Conservation (phyloP, 495 filamentous ascomycete genomes). For the Aspergillus homomorphus region DNA sequence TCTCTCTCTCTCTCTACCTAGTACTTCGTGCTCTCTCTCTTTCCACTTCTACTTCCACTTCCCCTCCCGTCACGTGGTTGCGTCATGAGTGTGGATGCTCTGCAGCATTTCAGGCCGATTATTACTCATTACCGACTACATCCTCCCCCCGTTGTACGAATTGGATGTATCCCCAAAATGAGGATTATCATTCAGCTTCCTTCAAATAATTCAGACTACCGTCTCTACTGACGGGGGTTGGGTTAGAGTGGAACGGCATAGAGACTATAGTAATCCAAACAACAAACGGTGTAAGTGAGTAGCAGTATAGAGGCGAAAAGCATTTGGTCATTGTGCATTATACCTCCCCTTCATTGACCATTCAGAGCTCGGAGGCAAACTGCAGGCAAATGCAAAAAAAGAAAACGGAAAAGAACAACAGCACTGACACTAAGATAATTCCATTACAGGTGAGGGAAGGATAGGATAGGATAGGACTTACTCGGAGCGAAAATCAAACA, state of each 20-base stretch:
- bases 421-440: too few species aligned
- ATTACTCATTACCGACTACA: not conserved
- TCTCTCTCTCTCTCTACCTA: not conserved
- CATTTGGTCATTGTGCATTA: constrained; percentile 4
- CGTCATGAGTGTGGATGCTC: constrained; percentile 37
- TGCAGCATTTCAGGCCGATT: constrained; percentile 17
- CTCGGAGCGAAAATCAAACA: not conserved
- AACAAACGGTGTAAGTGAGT: not conserved
- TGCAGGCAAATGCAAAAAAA: not conserved
- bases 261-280: not conserved
- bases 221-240: not conserved
- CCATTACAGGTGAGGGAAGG: not conserved
- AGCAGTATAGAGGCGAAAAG: constrained; percentile 3
- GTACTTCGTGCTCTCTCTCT: not conserved
- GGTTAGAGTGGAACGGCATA: not conserved
- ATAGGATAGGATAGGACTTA: too few species aligned
- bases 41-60: not conserved
- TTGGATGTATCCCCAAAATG: not conserved
- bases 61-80: constrained; percentile 42
- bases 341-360: not conserved
- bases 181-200: not conserved
- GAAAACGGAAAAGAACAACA: not conserved
- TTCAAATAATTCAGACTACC: not conserved
- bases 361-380: not conserved
- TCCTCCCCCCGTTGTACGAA: not conserved